Evolutionary conservation across 805 yeast genomes (phyloP).

Genomic region (Starmerella gropengiesseri): DNA sequence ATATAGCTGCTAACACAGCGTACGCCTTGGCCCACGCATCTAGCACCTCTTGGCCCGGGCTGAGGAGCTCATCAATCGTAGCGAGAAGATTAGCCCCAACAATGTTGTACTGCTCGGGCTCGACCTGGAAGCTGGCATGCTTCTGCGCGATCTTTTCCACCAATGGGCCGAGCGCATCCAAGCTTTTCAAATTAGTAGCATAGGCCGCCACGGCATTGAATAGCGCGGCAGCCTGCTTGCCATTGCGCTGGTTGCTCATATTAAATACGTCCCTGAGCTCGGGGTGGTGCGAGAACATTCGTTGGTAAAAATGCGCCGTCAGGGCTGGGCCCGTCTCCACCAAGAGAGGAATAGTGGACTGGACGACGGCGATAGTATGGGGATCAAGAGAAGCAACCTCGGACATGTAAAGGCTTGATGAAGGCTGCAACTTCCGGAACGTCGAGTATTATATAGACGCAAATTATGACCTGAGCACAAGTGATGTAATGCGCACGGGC

Average conservation of each 20-base stretch:
- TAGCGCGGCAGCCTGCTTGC: conserved; percentile 51
- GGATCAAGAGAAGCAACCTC: too few relatives aligned
- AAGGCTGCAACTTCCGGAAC: too few relatives aligned
- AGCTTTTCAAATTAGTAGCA: conserved; percentile 47
- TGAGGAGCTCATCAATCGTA: conserved; percentile 46
- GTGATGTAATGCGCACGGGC: too few relatives aligned
- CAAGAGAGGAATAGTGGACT: conserved; percentile 39
- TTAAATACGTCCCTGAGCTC: conserved; percentile 54
- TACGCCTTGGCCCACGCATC: conserved; percentile 60
- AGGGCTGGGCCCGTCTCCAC: conserved; percentile 45
- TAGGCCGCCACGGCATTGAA: conserved; percentile 53
- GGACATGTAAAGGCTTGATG: too few relatives aligned
- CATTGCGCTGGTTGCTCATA: conserved; percentile 42
- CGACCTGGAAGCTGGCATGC: conserved; percentile 53
- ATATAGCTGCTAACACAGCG: conserved; percentile 47
- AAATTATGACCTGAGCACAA: too few relatives aligned
- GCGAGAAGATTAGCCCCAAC: conserved; percentile 49
- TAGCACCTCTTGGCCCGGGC: conserved; percentile 41
- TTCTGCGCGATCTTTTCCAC: conserved; percentile 52
- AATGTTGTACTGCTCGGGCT: conserved; percentile 54
- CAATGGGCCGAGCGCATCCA: conserved; percentile 42
- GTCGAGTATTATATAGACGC: too few relatives aligned
- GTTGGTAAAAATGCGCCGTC: conserved; percentile 44
- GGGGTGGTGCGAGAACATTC: conserved; percentile 45
- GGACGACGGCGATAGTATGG: conserved; percentile 22